These are phyloP conservation scores for Exophiala oligosperma DNA, from an alignment of 2,329 filamentous ascomycete species.

Conservation along the genomic window DNA sequence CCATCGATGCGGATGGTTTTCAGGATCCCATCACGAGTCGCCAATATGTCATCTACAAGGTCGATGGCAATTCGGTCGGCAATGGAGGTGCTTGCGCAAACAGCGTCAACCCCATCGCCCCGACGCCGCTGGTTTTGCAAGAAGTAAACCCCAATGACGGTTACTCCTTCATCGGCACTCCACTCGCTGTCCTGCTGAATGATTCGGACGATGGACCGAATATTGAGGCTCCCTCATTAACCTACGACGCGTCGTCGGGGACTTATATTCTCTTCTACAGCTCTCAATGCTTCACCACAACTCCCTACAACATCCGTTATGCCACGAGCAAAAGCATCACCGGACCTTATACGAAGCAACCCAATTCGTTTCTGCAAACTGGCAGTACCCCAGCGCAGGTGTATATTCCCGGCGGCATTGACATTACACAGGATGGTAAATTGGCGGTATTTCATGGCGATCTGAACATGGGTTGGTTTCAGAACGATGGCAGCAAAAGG, in stretches of 20 bases:
- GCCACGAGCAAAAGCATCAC: constrained; percentile 44
- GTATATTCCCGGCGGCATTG: constrained; percentile 24
- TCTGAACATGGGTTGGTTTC: constrained; percentile 20
- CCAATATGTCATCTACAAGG: constrained; percentile 64
- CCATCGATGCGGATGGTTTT: constrained; percentile 64
- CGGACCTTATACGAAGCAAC: constrained; percentile 53
- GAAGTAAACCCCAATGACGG: constrained; percentile 45
- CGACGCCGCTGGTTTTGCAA: constrained; percentile 43
- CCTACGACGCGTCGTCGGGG: constrained; percentile 37
- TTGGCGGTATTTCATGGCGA: constrained; percentile 21
- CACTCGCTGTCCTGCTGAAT: constrained; percentile 59
- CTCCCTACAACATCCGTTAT: constrained; percentile 57
- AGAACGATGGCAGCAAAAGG: constrained; percentile 10
- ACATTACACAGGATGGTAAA: constrained; percentile 26
- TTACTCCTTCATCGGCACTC: constrained; percentile 51
- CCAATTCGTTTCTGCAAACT: constrained; percentile 12
- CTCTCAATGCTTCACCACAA: constrained; percentile 51
- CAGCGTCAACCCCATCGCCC: constrained; percentile 38
- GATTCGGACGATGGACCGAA: constrained; percentile 63
- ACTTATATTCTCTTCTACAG: constrained; percentile 61
- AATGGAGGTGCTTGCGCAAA: constrained; percentile 49
- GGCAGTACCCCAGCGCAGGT: constrained; percentile 27
- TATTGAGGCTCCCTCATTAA: constrained; percentile 61
- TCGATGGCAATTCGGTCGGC: constrained; percentile 62
- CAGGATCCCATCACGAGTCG: constrained; percentile 52